Evolutionary conservation across 768 basidiomycete species (phyloP), one percentile per base, ranked within the genome.

Genomic region (Auricularia heimuer): DNA sequence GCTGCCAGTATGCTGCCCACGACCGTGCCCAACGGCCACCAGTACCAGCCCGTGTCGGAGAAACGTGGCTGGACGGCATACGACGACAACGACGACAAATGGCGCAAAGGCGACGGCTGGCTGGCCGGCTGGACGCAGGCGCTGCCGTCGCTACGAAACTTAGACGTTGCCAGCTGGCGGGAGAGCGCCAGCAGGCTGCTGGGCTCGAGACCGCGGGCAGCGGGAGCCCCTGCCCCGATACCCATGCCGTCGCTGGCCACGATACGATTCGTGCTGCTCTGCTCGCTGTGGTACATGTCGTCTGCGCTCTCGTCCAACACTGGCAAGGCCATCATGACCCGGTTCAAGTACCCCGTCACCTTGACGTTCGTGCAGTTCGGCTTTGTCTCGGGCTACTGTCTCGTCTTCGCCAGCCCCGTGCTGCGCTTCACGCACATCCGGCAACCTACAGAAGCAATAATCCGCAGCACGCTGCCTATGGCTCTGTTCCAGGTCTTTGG

Each of bases 281-380:
- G 97, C 73, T 76, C 79, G 18, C 80, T 98, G 24, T 99, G 97
- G 97, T 99, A 99, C 77, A 82, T 86, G 16, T 86, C 89, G 3
- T 97, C 94, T 4, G 96, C 96, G 1, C 76, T 98, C 62, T 94
- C 94, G 2, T 96, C 93, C 51, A 98, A 98, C 73, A 98, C 96
- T 1, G 97, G 95, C 65, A 99, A 99, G 74, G 84, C 89, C 56
- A 95, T 99, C 76, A 81, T 99, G 70, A 94, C 81, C 69, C 88
- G 89, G 70, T 99, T 98, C 77, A 84, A 87, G 63, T 98, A 91
- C 76, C 97, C 97, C 3, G 84, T 99, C 72, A 98, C 97, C 67
- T 85, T 99, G 72, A 99, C 97, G 45, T 92, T 99, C 73, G 83
- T 99, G 71, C 97, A 99, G 74, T 99, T 99, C 73, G 94, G 88